A percentile compares a stretch with the other conserved stretches of the same genome.
phyloP scores from a whole-genome alignment of 2,329 filamentous ascomycete species.

The Aspergillus ustus region DNA sequence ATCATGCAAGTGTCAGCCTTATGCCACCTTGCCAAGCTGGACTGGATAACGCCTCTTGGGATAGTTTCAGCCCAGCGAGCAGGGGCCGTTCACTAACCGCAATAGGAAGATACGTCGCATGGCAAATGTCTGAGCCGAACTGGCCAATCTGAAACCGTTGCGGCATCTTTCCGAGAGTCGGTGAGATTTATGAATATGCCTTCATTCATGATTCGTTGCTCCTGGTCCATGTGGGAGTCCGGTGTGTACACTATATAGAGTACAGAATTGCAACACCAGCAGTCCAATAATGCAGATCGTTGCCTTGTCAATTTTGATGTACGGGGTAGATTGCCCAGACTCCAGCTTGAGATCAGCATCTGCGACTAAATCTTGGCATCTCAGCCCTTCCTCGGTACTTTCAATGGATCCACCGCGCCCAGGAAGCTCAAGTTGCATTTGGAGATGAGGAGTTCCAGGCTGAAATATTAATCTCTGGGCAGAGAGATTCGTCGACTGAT shows the following conservation, averaged over 20 bases:
- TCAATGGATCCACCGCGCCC: not conserved
- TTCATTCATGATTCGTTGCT: not conserved
- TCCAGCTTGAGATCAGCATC: constrained; percentile 12
- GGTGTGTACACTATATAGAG: too few relatives aligned
- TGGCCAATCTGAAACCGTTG: not conserved
- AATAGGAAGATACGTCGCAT: not conserved
- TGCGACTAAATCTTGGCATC: constrained; percentile 15
- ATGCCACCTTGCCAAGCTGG: constrained; percentile 11
- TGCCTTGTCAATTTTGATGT: not conserved
- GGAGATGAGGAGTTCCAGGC: constrained; percentile 3
- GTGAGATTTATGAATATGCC: not conserved
- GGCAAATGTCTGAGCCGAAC: not conserved
- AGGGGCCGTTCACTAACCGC: constrained; percentile 6
- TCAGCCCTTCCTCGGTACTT: constrained; percentile 8
- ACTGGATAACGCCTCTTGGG: constrained; percentile 3
- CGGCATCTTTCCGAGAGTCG: not conserved
- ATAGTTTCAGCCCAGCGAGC: constrained; percentile 6
- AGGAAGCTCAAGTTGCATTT: not conserved
- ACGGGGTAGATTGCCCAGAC: not conserved
- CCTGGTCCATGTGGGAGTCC: not conserved
- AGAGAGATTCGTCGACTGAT: not conserved
- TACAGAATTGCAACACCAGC: not conserved
- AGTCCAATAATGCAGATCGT: not conserved
- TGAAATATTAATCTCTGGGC: constrained; percentile 11
- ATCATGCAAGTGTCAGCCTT: constrained; percentile 9